Conservation (phyloP, 352 stramenopile genomes). For the Globisporangium irregulare region DNA sequence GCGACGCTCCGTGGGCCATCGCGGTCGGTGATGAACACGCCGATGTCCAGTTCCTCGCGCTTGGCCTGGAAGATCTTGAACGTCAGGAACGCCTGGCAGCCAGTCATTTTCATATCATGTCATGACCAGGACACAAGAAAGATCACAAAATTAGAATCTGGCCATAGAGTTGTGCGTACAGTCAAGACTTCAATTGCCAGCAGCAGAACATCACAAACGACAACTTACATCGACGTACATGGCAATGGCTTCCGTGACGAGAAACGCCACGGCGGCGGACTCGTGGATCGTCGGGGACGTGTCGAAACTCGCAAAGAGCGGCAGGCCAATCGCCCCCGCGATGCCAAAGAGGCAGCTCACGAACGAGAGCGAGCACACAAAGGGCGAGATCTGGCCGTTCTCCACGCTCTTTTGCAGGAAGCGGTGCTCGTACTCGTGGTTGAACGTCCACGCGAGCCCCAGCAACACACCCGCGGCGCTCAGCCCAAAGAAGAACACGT, state of each 20-base stretch:
- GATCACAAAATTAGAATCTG: constrained; percentile 1
- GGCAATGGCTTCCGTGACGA: constrained; percentile 44
- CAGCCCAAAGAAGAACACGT: constrained; percentile 49
- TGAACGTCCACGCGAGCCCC: constrained; percentile 54
- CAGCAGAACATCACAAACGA: not conserved
- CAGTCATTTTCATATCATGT: no score
- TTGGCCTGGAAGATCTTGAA: constrained; percentile 55
- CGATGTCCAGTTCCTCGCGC: constrained; percentile 49
- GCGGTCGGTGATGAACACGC: constrained; percentile 56
- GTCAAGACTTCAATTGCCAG: not conserved
- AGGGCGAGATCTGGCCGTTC: constrained; percentile 26
- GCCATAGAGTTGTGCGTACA: not conserved
- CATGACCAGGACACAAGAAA: no score
- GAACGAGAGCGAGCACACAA: constrained; percentile 33
- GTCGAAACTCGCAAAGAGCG: constrained; percentile 38
- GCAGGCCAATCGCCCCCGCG: constrained; percentile 35
- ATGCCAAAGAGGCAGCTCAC: constrained; percentile 37
- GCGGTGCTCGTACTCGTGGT: constrained; percentile 51
- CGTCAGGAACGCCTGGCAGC: constrained; percentile 50
- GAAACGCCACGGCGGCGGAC: constrained; percentile 40
- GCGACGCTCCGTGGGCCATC: constrained; percentile 46
- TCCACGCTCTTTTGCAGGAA: constrained; percentile 36
- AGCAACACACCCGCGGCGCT: constrained; percentile 44
- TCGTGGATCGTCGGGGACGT: constrained; percentile 39
- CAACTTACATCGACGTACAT: constrained; percentile 56